Evolutionary conservation across 1,284 basidiomycete genomes (phyloP).

Genomic region (Cutaneotrichosporon spelunceum): DNA sequence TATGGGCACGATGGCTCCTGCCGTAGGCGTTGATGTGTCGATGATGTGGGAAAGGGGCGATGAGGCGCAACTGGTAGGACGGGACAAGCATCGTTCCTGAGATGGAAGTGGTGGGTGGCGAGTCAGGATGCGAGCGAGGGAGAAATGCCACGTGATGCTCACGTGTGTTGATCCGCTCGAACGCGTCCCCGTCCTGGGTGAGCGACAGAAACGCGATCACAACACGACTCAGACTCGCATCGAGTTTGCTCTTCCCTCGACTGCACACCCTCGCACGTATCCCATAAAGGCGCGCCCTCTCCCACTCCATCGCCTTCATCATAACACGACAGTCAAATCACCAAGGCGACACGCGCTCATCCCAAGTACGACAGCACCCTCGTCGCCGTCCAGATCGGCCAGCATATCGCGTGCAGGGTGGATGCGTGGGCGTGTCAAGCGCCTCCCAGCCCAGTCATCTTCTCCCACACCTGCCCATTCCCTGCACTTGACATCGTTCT

Average conservation of each 20-base stretch:
- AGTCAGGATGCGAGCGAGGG: no score
- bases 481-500: no score
- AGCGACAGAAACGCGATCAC: no score
- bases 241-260: not conserved
- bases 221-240: no score
- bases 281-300: no score
- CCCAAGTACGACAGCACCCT: not conserved
- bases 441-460: no score
- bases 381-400: not conserved
- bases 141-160: no score
- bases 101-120: not conserved
- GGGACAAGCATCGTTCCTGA: no score
- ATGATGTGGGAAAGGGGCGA: not conserved
- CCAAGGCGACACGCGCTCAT: not conserved
- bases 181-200: not conserved
- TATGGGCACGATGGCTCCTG: not conserved
- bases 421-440: no score
- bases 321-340: not conserved
- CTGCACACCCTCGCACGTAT: no score
- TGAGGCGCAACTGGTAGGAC: not conserved
- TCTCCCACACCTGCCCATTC: no score
- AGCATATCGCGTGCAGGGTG: not conserved
- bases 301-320: not conserved
- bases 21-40: not conserved
- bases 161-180: no score